Evolutionary conservation across 2,329 filamentous ascomycete species (phyloP), one percentile per base, ranked within the genome.

Genomic region (Colletotrichum musicola): DNA sequence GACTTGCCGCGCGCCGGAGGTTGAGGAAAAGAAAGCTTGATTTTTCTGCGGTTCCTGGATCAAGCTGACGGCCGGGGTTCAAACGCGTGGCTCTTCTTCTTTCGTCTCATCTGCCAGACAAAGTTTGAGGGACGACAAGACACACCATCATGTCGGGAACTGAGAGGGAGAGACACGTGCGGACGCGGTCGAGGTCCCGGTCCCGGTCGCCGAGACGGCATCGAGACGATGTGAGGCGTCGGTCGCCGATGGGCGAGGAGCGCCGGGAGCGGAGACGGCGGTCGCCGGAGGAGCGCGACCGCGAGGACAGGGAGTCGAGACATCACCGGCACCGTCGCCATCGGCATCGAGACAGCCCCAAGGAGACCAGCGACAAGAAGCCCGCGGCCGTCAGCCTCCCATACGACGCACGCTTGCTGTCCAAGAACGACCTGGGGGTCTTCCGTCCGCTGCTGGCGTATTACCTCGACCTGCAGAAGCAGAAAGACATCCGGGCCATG

Each of bases 401-500:
- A 0, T 91, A 89, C 74, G 83, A 86, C 59, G 90, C 93, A 4
- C 85, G 86, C 13, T 83, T 84, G 50, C 84, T 98, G 4, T 87
- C 86, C 7, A 95, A 92, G 75, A 84, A 86, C 61, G 93, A 97
- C 72, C 83, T 92, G n/a, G 79, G 82, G 1, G 74, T 81, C 0
- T 94, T 93, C 75, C 86, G 87, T 70, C 87, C 92, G 0, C 83
- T 98, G 68, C 93, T 98, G 71, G 93, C 90, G 16, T 88, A 93
- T 55, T 98, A 98, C 74, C 86, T 98, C 27, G 92, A 95, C 73
- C 88, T 97, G 40, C 95, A 98, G 79, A 98, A 98, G 81, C 85
- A 89, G 46, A 86, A 92, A 47, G 82, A 91, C 61, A 82, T 97
- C 1, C 85, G 90, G 18, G 86, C 88, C 10, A 83, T 98, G 72